Conservation (phyloP, 176 grass and related monocot species). For the Elymus sibiricus region DNA sequence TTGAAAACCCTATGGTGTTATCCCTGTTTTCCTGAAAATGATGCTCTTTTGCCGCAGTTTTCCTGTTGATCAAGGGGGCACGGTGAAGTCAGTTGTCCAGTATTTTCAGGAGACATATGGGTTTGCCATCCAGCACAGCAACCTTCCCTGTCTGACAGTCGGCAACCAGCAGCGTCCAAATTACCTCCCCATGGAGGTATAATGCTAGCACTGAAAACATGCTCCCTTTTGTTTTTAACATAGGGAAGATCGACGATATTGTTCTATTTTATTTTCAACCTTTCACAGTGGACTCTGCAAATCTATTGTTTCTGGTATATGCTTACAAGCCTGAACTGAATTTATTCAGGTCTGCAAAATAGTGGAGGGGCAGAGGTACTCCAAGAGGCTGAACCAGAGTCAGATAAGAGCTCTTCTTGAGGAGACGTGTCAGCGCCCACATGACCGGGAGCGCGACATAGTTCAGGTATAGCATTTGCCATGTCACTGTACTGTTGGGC, state of each 20-base stretch:
- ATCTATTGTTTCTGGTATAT: background rate
- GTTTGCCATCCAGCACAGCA: conserved; percentile 83
- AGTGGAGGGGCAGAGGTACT: conserved; percentile 92
- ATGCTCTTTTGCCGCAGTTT: conserved; percentile 49
- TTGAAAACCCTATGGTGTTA: background rate
- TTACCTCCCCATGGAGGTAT: conserved; percentile 96
- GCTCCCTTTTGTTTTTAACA: background rate
- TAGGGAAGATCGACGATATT: too few relatives aligned
- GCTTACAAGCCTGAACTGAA: background rate
- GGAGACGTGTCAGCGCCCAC: conserved; percentile 82
- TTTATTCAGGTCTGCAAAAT: conserved; percentile 86
- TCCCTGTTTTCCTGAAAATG: background rate
- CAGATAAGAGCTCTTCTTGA: conserved; percentile 87
- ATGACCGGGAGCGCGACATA: conserved; percentile 77
- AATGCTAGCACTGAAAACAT: conserved; percentile 12
- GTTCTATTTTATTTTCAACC: background rate
- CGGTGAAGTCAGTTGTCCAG: conserved; percentile 85
- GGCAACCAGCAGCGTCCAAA: conserved; percentile 88
- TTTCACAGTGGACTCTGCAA: background rate
- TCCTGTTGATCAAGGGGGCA: conserved; percentile 74
- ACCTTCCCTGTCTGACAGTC: conserved; percentile 83
- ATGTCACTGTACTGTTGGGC: background rate
- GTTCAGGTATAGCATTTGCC: conserved; percentile 44
- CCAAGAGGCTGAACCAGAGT: conserved; percentile 79
- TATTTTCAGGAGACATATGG: conserved; percentile 99